Evolutionary conservation across 129 eudicot genomes (phyloP).

Genomic region (Silybum marianum): DNA sequence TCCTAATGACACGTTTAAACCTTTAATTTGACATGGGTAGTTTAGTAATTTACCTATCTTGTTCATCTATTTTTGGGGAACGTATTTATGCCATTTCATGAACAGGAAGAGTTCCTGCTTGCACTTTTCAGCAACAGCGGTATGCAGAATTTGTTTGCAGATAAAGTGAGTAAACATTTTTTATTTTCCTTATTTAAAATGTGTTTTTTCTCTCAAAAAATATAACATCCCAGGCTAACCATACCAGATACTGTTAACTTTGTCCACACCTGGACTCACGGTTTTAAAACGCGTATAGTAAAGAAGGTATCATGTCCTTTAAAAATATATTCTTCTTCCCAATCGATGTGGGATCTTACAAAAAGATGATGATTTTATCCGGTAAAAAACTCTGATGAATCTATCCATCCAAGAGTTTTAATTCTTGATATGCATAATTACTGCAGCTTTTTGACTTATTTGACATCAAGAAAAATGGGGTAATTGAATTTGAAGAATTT

Average conservation of each 20-base stretch:
- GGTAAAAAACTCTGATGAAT: not conserved
- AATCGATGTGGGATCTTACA: too few species aligned
- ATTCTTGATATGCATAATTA: conserved; percentile 18
- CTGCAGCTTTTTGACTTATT: conserved; percentile 74
- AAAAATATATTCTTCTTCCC: too few species aligned
- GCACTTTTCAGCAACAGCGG: conserved; percentile 65
- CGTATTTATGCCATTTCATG: conserved; percentile 9
- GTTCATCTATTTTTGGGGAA: not conserved
- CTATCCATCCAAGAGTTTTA: not conserved
- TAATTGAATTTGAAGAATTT: conserved; percentile 82
- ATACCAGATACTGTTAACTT: too few species aligned
- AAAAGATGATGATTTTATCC: not conserved
- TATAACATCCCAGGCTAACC: too few species aligned
- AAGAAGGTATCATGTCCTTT: too few species aligned
- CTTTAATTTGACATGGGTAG: not conserved
- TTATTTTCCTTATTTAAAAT: not conserved
- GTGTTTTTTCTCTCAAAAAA: not conserved
- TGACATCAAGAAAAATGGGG: conserved; percentile 76
- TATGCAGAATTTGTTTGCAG: conserved; percentile 64
- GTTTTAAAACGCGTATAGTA: too few species aligned
- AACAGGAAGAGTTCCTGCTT: conserved; percentile 83
- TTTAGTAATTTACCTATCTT: not conserved
- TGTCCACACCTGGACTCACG: too few species aligned
- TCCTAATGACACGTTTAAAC: not conserved
- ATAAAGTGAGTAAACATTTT: conserved; percentile 51